Evolutionary conservation across 2,329 filamentous ascomycete genomes (phyloP).

Genomic region (Talaromyces sp.): DNA sequence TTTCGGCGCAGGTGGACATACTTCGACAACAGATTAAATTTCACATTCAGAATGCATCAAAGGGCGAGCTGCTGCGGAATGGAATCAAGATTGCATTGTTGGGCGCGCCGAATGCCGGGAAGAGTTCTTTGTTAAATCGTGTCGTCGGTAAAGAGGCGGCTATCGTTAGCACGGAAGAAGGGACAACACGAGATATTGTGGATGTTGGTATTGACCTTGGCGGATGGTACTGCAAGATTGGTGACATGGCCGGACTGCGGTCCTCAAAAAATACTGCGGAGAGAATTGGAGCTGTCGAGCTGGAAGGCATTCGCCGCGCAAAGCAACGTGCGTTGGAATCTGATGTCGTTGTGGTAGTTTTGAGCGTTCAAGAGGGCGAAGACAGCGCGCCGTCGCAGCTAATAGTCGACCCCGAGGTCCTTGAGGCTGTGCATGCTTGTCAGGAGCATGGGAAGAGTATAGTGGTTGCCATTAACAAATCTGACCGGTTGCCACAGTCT

Average conservation of each 20-base stretch:
- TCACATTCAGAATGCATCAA: conserved; percentile 73
- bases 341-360: conserved; percentile 78
- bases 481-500: conserved; percentile 45
- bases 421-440: conserved; percentile 52
- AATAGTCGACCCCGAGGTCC: conserved; percentile 55
- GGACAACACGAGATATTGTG: conserved; percentile 90
- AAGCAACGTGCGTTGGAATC: conserved; percentile 76
- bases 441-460: conserved; percentile 50
- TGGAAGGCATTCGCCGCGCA: conserved; percentile 86
- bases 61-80: conserved; percentile 76
- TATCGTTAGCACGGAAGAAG: conserved; percentile 89
- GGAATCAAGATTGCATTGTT: conserved; percentile 84
- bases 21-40: conserved; percentile 63
- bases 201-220: conserved; percentile 86
- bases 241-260: conserved; percentile 88
- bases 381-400: conserved; percentile 32
- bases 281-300: conserved; percentile 69
- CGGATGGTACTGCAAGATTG: conserved; percentile 89
- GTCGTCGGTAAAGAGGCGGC: conserved; percentile 90
- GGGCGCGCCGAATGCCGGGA: conserved; percentile 90
- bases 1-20: conserved; percentile 60
- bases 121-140: conserved; percentile 87
- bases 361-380: conserved; percentile 61
- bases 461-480: conserved; percentile 61
- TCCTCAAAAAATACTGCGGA: conserved; percentile 32